These are phyloP conservation scores for Pythium biforme DNA, from an alignment of 352 stramenopile species.

Conservation along the genomic window DNA sequence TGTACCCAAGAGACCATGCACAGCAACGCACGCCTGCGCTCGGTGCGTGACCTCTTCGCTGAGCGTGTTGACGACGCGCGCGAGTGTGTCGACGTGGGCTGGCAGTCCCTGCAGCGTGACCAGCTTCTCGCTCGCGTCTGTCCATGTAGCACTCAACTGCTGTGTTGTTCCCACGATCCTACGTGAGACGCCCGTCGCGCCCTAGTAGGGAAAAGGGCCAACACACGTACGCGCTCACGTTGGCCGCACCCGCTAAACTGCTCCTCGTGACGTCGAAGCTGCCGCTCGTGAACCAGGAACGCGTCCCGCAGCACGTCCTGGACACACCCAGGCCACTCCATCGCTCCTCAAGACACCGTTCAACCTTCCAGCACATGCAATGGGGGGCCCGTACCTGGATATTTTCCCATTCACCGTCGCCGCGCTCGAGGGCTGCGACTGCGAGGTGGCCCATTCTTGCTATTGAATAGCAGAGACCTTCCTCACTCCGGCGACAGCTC, in stretches of 20 bases:
- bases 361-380: too few relatives aligned
- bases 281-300: conserved; percentile 38
- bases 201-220: not conserved
- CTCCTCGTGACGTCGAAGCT: conserved; percentile 22
- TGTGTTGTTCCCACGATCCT: not conserved
- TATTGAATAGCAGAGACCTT: too few relatives aligned
- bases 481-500: too few relatives aligned
- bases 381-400: conserved; percentile 38
- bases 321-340: not conserved
- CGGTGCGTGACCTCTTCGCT: conserved; percentile 38
- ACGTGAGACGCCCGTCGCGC: not conserved
- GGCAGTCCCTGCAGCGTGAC: conserved; percentile 26
- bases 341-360: too few relatives aligned
- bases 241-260: conserved; percentile 21
- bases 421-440: conserved; percentile 37
- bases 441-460: conserved; percentile 16
- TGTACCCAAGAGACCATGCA: too few relatives aligned
- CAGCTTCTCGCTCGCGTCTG: not conserved
- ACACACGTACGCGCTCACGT: not conserved
- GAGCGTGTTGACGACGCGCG: conserved; percentile 41
- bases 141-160: conserved; percentile 11
- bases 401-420: conserved; percentile 64
- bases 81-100: conserved; percentile 42
- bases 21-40: conserved; percentile 6
- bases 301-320: conserved; percentile 54